Percentiles rank a stretch among this genome's conserved stretches.
Evolutionary conservation across 495 filamentous ascomycete species (phyloP).

Genomic region (Penicillium goetzii): DNA sequence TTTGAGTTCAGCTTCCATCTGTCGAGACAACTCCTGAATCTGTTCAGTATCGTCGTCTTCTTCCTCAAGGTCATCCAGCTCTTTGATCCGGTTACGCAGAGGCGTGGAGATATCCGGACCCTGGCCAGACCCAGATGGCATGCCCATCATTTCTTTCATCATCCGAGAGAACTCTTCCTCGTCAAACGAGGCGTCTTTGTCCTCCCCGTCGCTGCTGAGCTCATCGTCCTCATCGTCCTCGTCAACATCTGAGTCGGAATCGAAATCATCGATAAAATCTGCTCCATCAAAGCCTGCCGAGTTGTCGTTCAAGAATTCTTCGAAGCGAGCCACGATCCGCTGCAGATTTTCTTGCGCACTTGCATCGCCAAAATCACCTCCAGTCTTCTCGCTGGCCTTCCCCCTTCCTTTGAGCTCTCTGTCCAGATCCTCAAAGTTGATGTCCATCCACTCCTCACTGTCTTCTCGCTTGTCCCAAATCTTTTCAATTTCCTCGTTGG

Average conservation of each 20-base stretch:
- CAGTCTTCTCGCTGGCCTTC: slow-evolving; percentile 37
- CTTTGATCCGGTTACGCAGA: slow-evolving; percentile 45
- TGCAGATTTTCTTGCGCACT: slow-evolving; percentile 79
- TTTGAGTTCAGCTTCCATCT: slow-evolving; percentile 82
- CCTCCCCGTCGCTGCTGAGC: slow-evolving; percentile 61
- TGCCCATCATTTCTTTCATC: slow-evolving; percentile 96
- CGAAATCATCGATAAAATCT: slow-evolving; percentile 70
- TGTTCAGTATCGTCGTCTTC: slow-evolving; percentile 70
- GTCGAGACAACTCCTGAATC: slow-evolving; percentile 69
- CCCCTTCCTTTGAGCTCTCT: slow-evolving; percentile 66
- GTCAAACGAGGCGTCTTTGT: slow-evolving; percentile 78
- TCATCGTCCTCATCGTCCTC: slow-evolving; percentile 64
- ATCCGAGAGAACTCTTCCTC: slow-evolving; percentile 81
- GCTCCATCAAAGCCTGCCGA: slow-evolving; percentile 77
- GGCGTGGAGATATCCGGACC: slow-evolving; percentile 27
- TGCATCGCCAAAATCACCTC: slow-evolving; percentile 74
- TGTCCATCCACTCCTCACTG: slow-evolving; percentile 90
- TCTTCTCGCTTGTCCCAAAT: slow-evolving; percentile 72
- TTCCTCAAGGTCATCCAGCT: slow-evolving; percentile 46
- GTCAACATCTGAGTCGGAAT: slow-evolving; percentile 57
- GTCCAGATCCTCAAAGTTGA: slow-evolving; percentile 88
- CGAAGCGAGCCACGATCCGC: slow-evolving; percentile 88
- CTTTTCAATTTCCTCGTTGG: slow-evolving; percentile 67
- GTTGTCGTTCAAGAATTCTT: slow-evolving; percentile 91
- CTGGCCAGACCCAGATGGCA: slow-evolving; percentile 54